Conservation (phyloP, 1,284 basidiomycete species). For the Apiotrichum gamsii region DNA sequence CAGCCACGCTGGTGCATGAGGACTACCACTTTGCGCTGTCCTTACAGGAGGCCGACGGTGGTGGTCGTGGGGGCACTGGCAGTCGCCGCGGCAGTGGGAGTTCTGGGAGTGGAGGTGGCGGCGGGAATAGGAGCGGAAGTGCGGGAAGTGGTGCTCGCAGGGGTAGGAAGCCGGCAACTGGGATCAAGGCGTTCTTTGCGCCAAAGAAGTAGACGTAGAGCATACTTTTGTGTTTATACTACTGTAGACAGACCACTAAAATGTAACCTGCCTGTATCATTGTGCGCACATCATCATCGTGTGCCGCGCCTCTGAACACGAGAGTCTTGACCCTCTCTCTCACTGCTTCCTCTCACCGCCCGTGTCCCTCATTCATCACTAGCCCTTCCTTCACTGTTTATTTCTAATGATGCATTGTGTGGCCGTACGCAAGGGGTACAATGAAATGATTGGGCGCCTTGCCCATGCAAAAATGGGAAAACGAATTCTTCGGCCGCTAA, state of each 20-base stretch:
- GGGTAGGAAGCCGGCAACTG: conserved; percentile 47
- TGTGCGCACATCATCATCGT: too few relatives aligned
- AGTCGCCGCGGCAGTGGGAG: background rate
- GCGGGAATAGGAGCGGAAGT: background rate
- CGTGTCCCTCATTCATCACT: too few relatives aligned
- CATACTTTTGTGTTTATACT: background rate
- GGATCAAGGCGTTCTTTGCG: conserved; percentile 71
- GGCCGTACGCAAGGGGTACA: conserved; percentile 2
- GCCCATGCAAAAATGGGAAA: conserved; percentile 2
- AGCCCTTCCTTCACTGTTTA: too few relatives aligned
- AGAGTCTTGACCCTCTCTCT: too few relatives aligned
- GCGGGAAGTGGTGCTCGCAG: background rate
- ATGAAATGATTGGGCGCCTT: conserved; percentile 4
- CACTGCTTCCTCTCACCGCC: too few relatives aligned
- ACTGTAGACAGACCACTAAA: too few relatives aligned
- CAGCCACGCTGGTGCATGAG: conserved; percentile 63
- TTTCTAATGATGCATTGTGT: conserved; percentile 9
- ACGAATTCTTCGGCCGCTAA: too few relatives aligned
- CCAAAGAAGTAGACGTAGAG: conserved; percentile 25
- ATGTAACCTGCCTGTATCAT: too few relatives aligned
- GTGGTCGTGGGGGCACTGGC: background rate
- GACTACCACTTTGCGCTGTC: conserved; percentile 83
- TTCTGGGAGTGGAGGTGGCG: background rate
- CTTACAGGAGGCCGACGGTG: conserved; percentile 49
- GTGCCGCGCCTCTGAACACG: too few relatives aligned